Evolutionary conservation across 108 stramenopile genomes (phyloP).

Genomic region (Parmales sp.): DNA sequence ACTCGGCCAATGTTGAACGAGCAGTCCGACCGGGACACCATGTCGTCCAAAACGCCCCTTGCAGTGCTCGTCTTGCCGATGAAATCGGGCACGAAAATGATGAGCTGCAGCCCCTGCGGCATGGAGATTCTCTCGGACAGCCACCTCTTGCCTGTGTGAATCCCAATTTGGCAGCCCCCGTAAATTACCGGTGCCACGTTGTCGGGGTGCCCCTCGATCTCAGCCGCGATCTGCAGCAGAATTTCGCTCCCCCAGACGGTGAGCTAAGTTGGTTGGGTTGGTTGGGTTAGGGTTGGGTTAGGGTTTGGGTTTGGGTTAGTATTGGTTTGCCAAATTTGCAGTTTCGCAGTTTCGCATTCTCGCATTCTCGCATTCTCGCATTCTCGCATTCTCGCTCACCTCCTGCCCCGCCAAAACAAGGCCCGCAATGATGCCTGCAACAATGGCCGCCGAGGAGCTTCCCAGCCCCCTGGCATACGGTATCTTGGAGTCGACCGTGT

Average conservation of each 20-base stretch:
- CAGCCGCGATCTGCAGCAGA: slow-evolving; percentile 89
- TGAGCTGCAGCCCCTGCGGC: slow-evolving; percentile 78
- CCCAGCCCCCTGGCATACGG: slow-evolving; percentile 94
- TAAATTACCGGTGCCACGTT: slow-evolving; percentile 97
- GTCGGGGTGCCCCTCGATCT: slow-evolving; percentile 97
- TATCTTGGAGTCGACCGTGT: slow-evolving; percentile 81
- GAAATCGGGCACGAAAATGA: slow-evolving; percentile 93
- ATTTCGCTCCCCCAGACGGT: slow-evolving; percentile 90
- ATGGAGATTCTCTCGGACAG: slow-evolving; percentile 80
- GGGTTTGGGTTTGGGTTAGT: too few species aligned
- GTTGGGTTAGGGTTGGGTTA: too few species aligned
- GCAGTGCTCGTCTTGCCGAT: slow-evolving; percentile 92
- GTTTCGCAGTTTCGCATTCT: too few species aligned
- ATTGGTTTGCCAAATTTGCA: too few species aligned
- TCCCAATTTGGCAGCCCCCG: slow-evolving; percentile 96
- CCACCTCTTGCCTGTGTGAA: slow-evolving; percentile 91
- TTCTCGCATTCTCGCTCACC: too few species aligned
- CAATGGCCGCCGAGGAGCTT: slow-evolving; percentile 90
- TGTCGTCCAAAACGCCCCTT: slow-evolving; percentile 57
- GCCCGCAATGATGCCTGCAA: slow-evolving; percentile 94
- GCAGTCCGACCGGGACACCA: slow-evolving; percentile 71
- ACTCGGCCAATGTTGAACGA: slow-evolving; percentile 93
- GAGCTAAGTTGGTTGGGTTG: too few species aligned
- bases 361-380: too few species aligned
- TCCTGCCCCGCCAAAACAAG: slow-evolving; percentile 91